Evolutionary conservation across 768 basidiomycete genomes (phyloP).

Genomic region (Boletellus ananiceps): DNA sequence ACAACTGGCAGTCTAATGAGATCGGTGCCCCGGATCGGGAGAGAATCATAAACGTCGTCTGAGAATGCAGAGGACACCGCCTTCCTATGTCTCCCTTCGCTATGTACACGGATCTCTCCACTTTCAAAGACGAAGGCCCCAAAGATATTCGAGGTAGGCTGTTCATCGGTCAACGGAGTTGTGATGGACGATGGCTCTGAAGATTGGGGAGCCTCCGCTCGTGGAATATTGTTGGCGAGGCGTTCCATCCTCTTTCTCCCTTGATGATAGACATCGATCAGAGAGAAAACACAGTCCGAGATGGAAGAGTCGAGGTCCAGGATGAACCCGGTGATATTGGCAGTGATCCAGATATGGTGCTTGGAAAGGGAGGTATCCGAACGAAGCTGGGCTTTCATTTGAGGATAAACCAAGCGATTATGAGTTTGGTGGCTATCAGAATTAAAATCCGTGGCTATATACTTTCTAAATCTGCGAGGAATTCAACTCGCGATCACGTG

Average conservation of each 20-base stretch:
- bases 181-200: slow-evolving; percentile 4
- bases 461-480: slow-evolving; percentile 71
- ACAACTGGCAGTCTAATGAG: slow-evolving; percentile 70
- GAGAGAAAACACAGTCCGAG: slow-evolving; percentile 71
- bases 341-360: slow-evolving; percentile 56
- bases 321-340: slow-evolving; percentile 78
- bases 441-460: slow-evolving; percentile 61
- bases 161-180: slow-evolving; percentile 14
- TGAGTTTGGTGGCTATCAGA: slow-evolving; percentile 62
- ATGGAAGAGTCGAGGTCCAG: slow-evolving; percentile 81
- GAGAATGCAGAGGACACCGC: slow-evolving; percentile 32
- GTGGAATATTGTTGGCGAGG: slow-evolving; percentile 53
- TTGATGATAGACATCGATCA: slow-evolving; percentile 79
- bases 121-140: slow-evolving; percentile 74
- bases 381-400: slow-evolving; percentile 72
- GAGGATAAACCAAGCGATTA: slow-evolving; percentile 74
- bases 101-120: slow-evolving; percentile 77
- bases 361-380: slow-evolving; percentile 46
- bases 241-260: slow-evolving; percentile 75
- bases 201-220: slow-evolving; percentile 17
- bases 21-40: slow-evolving; percentile 48
- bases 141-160: slow-evolving; percentile 56
- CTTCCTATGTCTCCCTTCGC: slow-evolving; percentile 40
- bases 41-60: slow-evolving; percentile 50
- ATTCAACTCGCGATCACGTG: slow-evolving; percentile 3